Base-by-base conservation (phyloP, 306 rosid species). In the Pterocarpus macrocarpus region DNA sequence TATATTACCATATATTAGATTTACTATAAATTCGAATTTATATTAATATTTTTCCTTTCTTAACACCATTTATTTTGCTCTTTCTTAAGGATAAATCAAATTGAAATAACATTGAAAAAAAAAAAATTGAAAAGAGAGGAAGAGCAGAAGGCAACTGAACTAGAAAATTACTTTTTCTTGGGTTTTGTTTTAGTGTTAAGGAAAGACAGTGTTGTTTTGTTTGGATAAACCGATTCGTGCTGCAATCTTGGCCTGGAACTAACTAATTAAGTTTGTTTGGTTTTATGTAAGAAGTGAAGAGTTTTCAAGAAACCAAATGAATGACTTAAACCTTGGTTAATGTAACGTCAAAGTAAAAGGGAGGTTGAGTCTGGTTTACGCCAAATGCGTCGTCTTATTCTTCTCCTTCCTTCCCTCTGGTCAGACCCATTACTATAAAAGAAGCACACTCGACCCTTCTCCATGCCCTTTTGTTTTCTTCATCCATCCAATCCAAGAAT, bases 331-430 rank as follows among this genome's bases (percentile, higher is more conserved):
- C 43, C 32, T 13, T 44, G 52, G 81, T 78, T 64, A 83, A 76
- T 83, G 75, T 63, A 38, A 84, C 73, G 90, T 88, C 82, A 85
- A 84, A 81, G 84, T 71, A 62, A 83, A 86, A 80, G 56, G 68
- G 70, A 82, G 91, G 38, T 95, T 90, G 99, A 91, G 99, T 95
- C 84, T 89, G 22, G 89, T 84, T 89, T 89, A 95, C 98, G 98
- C 94, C 87, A 90, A 87, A 89, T 75, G 82, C 88, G 92, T 92
- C 88, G 89, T 90, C 92, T 70, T 79, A 83, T 83, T 82, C 85
- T 65, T 74, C 73, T 75, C 71, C 63, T 67, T 47, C 53, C 14
- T 34, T 74, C 69, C 49, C 50, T 13, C 14, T 4, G 59, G 79
- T 52, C 67, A 78, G 88, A 89, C 77, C 87, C 90, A 77, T 90